Percentiles rank a stretch among this genome's conserved stretches.
phyloP scores from a whole-genome alignment of 306 rosid species.

The Vigna reflexopilosa region DNA sequence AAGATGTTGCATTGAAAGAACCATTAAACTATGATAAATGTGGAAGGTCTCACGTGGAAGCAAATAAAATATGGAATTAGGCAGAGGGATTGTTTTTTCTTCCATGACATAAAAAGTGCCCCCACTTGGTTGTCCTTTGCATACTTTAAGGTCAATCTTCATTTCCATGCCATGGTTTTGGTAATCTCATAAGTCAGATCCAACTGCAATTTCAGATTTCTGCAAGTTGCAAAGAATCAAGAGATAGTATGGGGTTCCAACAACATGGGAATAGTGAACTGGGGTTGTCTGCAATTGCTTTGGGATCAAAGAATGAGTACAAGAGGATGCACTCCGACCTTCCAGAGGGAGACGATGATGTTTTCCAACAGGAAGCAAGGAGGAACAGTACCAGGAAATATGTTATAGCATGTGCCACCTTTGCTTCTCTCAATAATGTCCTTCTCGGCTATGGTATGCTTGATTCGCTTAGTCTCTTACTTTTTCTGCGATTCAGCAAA shows the following conservation, averaged over 20 bases:
- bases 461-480: neutral
- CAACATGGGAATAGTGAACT: slow-evolving; percentile 60
- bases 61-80: neutral
- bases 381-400: slow-evolving; percentile 58
- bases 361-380: slow-evolving; percentile 47
- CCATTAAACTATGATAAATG: slow-evolving; percentile 35
- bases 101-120: slow-evolving; percentile 21
- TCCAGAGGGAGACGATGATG: slow-evolving; percentile 51
- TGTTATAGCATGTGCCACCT: slow-evolving; percentile 75
- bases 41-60: neutral
- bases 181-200: slow-evolving; percentile 27
- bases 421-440: slow-evolving; percentile 87
- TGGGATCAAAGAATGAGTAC: slow-evolving; percentile 71
- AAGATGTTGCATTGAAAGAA: slow-evolving; percentile 39
- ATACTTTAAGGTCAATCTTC: neutral
- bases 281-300: slow-evolving; percentile 61
- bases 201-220: slow-evolving; percentile 16
- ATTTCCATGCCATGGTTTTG: neutral
- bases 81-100: slow-evolving; percentile 28
- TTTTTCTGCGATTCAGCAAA: slow-evolving; percentile 18
- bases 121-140: slow-evolving; percentile 28
- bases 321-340: slow-evolving; percentile 70
- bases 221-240: neutral
- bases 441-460: slow-evolving; percentile 82
- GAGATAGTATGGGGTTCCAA: slow-evolving; percentile 57